Base-by-base conservation (phyloP, 73 alveolate genomes). In the Halteria grandinella region DNA sequence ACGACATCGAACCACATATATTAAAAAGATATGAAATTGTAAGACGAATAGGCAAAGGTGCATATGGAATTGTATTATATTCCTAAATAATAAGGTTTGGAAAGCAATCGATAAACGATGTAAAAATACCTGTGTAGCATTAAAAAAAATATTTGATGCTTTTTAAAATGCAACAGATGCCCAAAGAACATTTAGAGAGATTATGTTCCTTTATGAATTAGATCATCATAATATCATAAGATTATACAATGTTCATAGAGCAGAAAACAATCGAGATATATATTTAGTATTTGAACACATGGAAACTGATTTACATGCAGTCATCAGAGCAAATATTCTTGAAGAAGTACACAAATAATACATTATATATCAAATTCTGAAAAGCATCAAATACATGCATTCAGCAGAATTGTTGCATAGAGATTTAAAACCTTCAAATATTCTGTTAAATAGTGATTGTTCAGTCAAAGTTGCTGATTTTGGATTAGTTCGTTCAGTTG, bases 291-390 rank as follows among this genome's bases (percentile, higher is more conserved):
- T 95, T 58, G 99, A 95, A 71, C 94, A 78, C 83, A 95, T 95
- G 99, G 99, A 96, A 60, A 95, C 99, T 7, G 99, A 96, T 76
- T 86, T 96, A 51, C 99, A 96, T 85, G 98, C 99, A 28, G 99
- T 96, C 37, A 96, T 96, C 69, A 89, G 99, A 52, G 99, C 99
- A 18, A 88, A 89, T 69, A 96, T 96, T 48, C 78, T 96, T 48
- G 99, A 93, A 62, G 97, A 91, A 48, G 83, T 92, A 23, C 99
- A 94, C 58, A 90, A 89, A 75, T 85, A 93, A 80, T 96, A 93
- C 79, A 92, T 96, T 43, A 83, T 94, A 83, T 96, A 96, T 91
- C 94, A 96, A 71, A 90, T 96, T 28, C 74, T 96, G 72, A 96
- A 96, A 81, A 89, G 98, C 12, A 71, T 96, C 44, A 95, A 96